Percentiles rank a stretch among this genome's conserved stretches.
Evolutionary conservation across 2,329 filamentous ascomycete genomes (phyloP).

Genomic region (Graphium sp.): DNA sequence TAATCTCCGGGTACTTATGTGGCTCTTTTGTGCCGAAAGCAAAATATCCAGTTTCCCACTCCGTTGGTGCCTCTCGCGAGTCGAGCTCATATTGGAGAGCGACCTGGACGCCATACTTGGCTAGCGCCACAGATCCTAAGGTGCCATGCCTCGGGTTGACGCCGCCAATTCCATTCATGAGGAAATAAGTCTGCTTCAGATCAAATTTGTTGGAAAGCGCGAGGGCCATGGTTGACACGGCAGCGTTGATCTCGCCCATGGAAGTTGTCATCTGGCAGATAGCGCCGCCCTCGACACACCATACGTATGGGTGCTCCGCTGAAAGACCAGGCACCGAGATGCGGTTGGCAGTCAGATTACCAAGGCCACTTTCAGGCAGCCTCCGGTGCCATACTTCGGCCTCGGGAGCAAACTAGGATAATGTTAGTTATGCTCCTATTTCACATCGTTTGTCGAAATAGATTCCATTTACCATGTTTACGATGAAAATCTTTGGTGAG

Average conservation of each 20-base stretch:
- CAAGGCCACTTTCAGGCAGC: constrained; percentile 24
- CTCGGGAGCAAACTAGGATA: constrained; percentile 41
- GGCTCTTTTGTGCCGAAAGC: constrained; percentile 41
- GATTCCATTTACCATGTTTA: constrained; percentile 35
- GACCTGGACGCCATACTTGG: constrained; percentile 55
- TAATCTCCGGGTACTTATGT: constrained; percentile 34
- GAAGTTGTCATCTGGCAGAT: constrained; percentile 56
- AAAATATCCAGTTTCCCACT: constrained; percentile 53
- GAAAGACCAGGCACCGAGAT: constrained; percentile 46
- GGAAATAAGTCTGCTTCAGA: constrained; percentile 50
- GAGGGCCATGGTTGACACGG: constrained; percentile 45
- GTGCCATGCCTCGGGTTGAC: constrained; percentile 53
- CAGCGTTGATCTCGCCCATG: constrained; percentile 61
- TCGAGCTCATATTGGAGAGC: constrained; percentile 65
- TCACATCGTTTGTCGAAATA: background rate
- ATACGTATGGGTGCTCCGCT: constrained; percentile 44
- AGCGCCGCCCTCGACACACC: constrained; percentile 41
- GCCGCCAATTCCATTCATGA: constrained; percentile 59
- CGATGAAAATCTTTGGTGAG: constrained; percentile 42
- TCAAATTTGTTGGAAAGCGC: constrained; percentile 46
- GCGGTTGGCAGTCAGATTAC: constrained; percentile 36
- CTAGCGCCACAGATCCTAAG: constrained; percentile 48
- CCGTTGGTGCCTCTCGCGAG: constrained; percentile 45
- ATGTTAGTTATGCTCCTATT: constrained; percentile 3
- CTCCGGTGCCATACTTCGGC: constrained; percentile 43